These are phyloP conservation scores for Chrysoporthe deuterocubensis DNA, from an alignment of 2,329 filamentous ascomycete species.

Conservation along the genomic window DNA sequence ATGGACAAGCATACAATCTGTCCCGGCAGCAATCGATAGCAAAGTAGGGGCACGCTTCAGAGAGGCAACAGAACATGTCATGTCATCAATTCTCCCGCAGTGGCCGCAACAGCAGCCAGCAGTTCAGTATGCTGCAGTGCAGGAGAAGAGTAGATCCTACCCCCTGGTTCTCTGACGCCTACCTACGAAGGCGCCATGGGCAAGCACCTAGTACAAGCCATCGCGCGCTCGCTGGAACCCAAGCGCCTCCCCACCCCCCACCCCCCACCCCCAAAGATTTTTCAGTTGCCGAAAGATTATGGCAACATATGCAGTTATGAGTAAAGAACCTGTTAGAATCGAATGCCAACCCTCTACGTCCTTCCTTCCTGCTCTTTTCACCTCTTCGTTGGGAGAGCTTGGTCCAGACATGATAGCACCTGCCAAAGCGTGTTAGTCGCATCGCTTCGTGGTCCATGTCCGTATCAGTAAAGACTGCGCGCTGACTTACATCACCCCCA, in stretches of 20 bases:
- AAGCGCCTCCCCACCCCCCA: not conserved
- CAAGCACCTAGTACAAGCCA: not conserved
- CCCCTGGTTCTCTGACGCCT: not conserved
- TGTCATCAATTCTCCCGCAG: not conserved
- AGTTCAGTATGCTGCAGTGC: not conserved
- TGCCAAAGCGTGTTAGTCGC: slow-evolving; percentile 23
- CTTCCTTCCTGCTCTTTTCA: slow-evolving; percentile 20
- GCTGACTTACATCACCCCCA: slow-evolving; percentile 42
- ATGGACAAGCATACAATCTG: not conserved
- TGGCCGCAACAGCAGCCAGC: not conserved
- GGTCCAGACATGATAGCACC: slow-evolving; percentile 42
- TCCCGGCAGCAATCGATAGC: not conserved
- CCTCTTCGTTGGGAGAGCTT: slow-evolving; percentile 36
- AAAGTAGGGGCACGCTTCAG: not conserved
- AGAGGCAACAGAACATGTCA: not conserved
- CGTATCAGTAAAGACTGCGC: not conserved
- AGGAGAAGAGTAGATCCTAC: not conserved
- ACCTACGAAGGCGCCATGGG: not conserved
- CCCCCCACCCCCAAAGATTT: not conserved
- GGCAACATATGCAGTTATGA: slow-evolving; percentile 8
- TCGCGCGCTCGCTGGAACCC: not conserved
- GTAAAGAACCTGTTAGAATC: slow-evolving; percentile 4
- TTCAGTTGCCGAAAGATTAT: slow-evolving; percentile 3
- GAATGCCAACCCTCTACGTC: not conserved
- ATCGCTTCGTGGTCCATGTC: not conserved